Evolutionary conservation across 805 yeast genomes (phyloP).

Genomic region (Starmerella bombi): DNA sequence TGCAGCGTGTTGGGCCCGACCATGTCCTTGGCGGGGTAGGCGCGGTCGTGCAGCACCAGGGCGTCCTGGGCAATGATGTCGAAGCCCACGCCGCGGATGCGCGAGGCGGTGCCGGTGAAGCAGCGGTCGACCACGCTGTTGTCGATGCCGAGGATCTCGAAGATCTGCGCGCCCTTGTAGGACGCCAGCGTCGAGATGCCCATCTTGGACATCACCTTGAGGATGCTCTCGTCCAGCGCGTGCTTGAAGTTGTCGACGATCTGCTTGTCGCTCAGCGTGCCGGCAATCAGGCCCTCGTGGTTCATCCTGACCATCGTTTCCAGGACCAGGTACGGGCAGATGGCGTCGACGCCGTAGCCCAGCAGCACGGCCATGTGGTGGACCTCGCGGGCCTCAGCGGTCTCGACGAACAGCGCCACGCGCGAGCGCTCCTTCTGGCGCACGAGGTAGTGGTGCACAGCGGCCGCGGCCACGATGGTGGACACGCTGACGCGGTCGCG

Average conservation of each 20-base stretch:
- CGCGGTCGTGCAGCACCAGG: constrained; percentile 81
- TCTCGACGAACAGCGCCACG: constrained; percentile 81
- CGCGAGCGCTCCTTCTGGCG: constrained; percentile 92
- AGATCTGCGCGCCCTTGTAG: constrained; percentile 98
- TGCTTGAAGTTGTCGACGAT: constrained; percentile 67
- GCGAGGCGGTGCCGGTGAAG: constrained; percentile 93
- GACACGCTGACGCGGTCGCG: constrained; percentile 64
- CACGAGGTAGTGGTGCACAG: constrained; percentile 92
- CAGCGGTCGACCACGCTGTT: constrained; percentile 90
- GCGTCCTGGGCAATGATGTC: constrained; percentile 96
- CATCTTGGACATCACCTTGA: constrained; percentile 98
- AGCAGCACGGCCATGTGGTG: constrained; percentile 89
- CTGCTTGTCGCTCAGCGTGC: constrained; percentile 41
- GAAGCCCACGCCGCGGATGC: constrained; percentile 90
- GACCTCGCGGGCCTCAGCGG: constrained; percentile 95
- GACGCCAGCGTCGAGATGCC: constrained; percentile 96
- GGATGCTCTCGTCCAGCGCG: constrained; percentile 79
- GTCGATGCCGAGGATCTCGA: constrained; percentile 92
- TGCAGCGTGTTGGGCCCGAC: constrained; percentile 64
- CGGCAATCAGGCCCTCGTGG: constrained; percentile 48
- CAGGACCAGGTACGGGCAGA: constrained; percentile 85
- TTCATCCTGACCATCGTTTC: constrained; percentile 80
- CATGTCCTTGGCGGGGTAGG: constrained; percentile 79
- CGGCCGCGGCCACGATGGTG: constrained; percentile 85
- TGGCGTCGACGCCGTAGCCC: constrained; percentile 96